These are phyloP conservation scores for Ceratocystiopsis brevicomis DNA, from an alignment of 2,329 filamentous ascomycete genomes.

Conservation along the genomic window DNA sequence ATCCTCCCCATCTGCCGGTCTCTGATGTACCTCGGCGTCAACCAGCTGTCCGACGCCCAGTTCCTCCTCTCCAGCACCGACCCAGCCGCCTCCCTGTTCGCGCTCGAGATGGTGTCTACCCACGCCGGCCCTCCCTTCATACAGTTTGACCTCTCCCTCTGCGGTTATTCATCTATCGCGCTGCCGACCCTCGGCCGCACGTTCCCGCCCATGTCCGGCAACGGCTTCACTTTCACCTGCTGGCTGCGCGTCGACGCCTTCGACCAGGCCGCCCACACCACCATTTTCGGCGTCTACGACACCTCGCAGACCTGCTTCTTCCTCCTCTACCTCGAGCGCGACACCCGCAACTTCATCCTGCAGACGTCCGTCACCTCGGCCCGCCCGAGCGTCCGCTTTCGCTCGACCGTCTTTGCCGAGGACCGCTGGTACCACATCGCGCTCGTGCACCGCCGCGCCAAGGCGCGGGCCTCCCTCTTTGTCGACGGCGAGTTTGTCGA, in stretches of 20 bases:
- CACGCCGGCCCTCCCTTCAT: constrained; percentile 70
- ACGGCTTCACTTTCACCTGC: constrained; percentile 77
- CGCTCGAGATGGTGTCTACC: constrained; percentile 49
- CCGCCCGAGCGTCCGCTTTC: constrained; percentile 84
- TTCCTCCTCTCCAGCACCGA: constrained; percentile 41
- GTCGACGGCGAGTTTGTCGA: constrained; percentile 89
- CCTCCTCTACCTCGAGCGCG: constrained; percentile 81
- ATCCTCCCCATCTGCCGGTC: constrained; percentile 49
- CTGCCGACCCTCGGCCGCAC: constrained; percentile 64
- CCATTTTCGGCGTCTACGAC: constrained; percentile 89
- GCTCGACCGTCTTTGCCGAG: constrained; percentile 56
- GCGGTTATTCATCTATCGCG: constrained; percentile 82
- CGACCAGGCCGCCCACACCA: constrained; percentile 72
- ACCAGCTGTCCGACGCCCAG: constrained; percentile 64
- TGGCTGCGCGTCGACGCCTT: constrained; percentile 84
- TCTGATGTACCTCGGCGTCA: constrained; percentile 59
- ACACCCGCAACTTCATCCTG: constrained; percentile 83
- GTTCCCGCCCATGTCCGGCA: constrained; percentile 62
- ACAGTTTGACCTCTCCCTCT: constrained; percentile 78
- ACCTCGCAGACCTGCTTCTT: constrained; percentile 82
- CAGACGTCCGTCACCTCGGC: constrained; percentile 82
- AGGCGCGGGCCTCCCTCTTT: constrained; percentile 70
- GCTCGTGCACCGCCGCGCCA: constrained; percentile 64
- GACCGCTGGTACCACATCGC: constrained; percentile 85
- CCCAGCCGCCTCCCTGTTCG: constrained; percentile 44